Percentiles rank a stretch among this genome's conserved stretches.
These are phyloP conservation scores for Onygenales sp. DNA, from an alignment of 2,329 filamentous ascomycete genomes.

Conservation along the genomic window DNA sequence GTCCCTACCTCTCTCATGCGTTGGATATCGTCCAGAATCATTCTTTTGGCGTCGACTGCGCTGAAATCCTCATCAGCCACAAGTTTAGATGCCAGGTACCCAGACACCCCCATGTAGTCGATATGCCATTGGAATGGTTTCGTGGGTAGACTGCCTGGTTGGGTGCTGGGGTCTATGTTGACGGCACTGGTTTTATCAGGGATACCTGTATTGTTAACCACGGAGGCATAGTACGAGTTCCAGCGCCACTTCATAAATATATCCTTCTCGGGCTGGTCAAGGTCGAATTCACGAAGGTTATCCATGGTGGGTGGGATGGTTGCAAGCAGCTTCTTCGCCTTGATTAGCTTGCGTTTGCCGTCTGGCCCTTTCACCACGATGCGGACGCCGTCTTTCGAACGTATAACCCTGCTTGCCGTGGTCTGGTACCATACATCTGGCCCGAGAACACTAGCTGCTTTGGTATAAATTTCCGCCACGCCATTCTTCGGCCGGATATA, in stretches of 20 bases:
- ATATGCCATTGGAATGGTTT: conserved; percentile 24
- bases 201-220: conserved; percentile 32
- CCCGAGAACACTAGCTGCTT: not conserved
- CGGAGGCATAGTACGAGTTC: conserved; percentile 28
- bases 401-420: not conserved
- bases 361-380: conserved; percentile 22
- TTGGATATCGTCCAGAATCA: conserved; percentile 20
- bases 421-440: not conserved
- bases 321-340: conserved; percentile 33
- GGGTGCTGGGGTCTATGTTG: conserved; percentile 10
- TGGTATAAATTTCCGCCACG: not conserved
- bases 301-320: conserved; percentile 32
- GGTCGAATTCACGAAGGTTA: conserved; percentile 28
- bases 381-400: conserved; percentile 11
- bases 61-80: conserved; percentile 13
- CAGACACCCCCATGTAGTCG: conserved; percentile 11
- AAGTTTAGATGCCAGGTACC: conserved; percentile 13
- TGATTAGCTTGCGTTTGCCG: conserved; percentile 21
- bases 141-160: conserved; percentile 19
- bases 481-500: too few species aligned
- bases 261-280: conserved; percentile 22
- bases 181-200: conserved; percentile 18
- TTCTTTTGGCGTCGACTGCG: conserved; percentile 17
- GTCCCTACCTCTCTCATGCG: conserved; percentile 8
- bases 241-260: conserved; percentile 32